Base-by-base conservation (phyloP, 352 stramenopile genomes). In the Globisporangium barbulae region DNA sequence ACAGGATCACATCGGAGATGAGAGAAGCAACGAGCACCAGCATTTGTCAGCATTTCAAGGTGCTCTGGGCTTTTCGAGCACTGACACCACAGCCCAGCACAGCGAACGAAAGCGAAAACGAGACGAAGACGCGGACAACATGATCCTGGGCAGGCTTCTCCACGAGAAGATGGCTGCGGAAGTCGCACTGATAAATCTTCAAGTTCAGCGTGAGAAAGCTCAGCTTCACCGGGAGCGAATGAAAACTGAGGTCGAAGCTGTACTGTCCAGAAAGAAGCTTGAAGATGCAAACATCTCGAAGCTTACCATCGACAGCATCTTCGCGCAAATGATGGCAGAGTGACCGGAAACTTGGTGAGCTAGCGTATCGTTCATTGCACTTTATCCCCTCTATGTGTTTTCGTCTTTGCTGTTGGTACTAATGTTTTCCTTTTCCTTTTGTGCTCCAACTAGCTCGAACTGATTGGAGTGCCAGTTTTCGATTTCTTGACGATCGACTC, bases 401-500 rank as follows among this genome's bases (percentile, higher is more conserved):
- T 39, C 25, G 25, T 56, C 41, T n/a, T 35, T 47, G 41, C n/a
- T 47, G 22, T 3, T 55, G 61, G 22, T 41, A 54, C 52, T 55
- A 61, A 67, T 44, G 25, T 10, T 47, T 60, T 42, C 15, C 5
- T 56, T 57, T 15, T 60, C 49, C 25, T 44, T 59, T n/a, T 55
- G 41, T 56, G 30, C 49, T 15, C 35, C 49, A 48, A 15, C 60
- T 82, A 87, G 55, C 76, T 89, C 47, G 79, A 91, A 62, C 79
- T 88, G 65, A 91, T 84, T 13, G 82, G 78, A 61, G 79, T 87
- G 69, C 71, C 87, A 49, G 82, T 72, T 63, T 91, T 91, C 21
- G 78, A 59, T 66, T 91, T 91, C 57, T 91, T 91, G 21, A 91
- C 70, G 56, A 89, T 64, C 68, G 74, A 82, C 52, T 88, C 79